phyloP scores from a whole-genome alignment of 2,329 filamentous ascomycete species.

The Leptodontidium sp. region DNA sequence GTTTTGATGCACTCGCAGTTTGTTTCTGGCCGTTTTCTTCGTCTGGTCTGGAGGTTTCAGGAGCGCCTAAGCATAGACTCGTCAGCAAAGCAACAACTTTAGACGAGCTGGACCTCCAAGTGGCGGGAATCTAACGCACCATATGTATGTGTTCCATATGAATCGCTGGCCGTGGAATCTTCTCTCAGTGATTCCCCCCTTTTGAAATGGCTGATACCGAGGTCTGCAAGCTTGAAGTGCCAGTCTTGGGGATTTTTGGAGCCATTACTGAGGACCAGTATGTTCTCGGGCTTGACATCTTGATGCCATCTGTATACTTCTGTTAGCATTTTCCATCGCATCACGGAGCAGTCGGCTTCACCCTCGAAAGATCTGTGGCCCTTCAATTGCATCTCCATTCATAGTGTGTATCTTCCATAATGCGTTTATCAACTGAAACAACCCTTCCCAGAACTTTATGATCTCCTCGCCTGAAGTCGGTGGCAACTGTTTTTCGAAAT shows the following conservation, averaged over 20 bases:
- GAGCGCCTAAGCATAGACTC: constrained; percentile 40
- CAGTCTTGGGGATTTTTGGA: constrained; percentile 36
- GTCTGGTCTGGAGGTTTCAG: constrained; percentile 43
- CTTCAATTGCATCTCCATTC: constrained; percentile 23
- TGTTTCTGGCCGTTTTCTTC: constrained; percentile 13
- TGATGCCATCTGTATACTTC: constrained; percentile 43
- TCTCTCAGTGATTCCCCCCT: constrained; percentile 22
- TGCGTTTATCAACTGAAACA: constrained; percentile 45
- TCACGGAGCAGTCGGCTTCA: too few relatives aligned
- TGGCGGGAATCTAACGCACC: too few relatives aligned
- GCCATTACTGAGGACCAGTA: constrained; percentile 43
- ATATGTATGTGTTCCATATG: not conserved
- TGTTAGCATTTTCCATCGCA: constrained; percentile 24
- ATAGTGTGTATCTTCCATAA: constrained; percentile 39
- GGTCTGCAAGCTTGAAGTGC: constrained; percentile 46
- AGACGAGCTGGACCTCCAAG: too few relatives aligned
- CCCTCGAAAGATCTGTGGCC: not conserved
- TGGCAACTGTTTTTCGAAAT: constrained; percentile 40
- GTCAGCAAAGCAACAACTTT: too few relatives aligned
- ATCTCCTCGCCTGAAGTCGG: constrained; percentile 43
- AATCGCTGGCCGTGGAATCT: constrained; percentile 22
- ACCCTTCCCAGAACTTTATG: constrained; percentile 45
- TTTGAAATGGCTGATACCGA: constrained; percentile 35
- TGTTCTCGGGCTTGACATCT: constrained; percentile 47
- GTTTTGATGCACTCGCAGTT: constrained; percentile 24